phyloP scores from a whole-genome alignment of 495 filamentous ascomycete genomes.

The Thermothielavioides terrestris region DNA sequence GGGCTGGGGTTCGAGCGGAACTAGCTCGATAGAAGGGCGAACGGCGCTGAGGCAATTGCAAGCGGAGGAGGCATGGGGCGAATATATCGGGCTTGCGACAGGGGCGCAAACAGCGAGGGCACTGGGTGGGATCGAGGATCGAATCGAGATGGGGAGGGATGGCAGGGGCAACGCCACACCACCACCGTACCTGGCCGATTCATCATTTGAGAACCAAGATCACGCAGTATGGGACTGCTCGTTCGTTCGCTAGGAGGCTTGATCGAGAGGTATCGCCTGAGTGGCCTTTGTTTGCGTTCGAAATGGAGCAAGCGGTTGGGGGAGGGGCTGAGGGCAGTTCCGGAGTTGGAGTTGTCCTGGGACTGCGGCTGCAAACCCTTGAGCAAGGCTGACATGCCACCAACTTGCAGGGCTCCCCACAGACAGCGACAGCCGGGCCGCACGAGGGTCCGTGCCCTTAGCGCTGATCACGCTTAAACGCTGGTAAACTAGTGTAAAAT shows the following conservation, averaged over 20 bases:
- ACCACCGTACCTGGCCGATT: slow-evolving; percentile 48
- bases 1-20: too few species aligned
- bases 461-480: too few species aligned
- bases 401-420: not conserved
- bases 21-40: too few species aligned
- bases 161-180: too few species aligned
- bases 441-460: not conserved
- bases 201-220: slow-evolving; percentile 43
- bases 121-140: slow-evolving; percentile 17
- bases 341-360: slow-evolving; percentile 8
- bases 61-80: too few species aligned
- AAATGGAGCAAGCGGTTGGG: too few species aligned
- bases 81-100: too few species aligned
- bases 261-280: not conserved
- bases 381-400: slow-evolving; percentile 4
- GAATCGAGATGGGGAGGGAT: slow-evolving; percentile 20
- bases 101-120: slow-evolving; percentile 28
- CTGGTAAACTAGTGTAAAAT: too few species aligned
- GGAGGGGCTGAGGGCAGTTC: not conserved
- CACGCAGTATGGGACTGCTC: not conserved
- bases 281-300: not conserved
- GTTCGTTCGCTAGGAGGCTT: not conserved
- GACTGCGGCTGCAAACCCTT: slow-evolving; percentile 7
- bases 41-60: too few species aligned
- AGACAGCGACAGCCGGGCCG: not conserved